phyloP scores from a whole-genome alignment of 2,329 filamentous ascomycete genomes.

The Fusarium falciforme region DNA sequence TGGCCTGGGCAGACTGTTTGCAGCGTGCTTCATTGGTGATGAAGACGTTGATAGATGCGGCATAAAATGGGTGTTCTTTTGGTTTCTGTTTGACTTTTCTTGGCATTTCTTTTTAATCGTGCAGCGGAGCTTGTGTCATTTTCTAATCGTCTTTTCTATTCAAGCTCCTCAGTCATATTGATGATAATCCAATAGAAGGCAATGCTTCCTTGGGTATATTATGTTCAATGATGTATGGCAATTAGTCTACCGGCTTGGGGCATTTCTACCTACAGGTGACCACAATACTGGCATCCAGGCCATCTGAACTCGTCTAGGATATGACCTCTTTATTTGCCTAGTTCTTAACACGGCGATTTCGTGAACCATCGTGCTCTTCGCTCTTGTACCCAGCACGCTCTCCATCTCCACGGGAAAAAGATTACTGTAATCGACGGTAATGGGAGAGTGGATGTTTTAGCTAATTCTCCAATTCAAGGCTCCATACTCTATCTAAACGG shows the following conservation, averaged over 20 bases:
- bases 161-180: background rate
- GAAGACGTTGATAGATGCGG: constrained; percentile 23
- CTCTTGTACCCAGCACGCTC: background rate
- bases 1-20: constrained; percentile 13
- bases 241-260: background rate
- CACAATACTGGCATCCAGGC: background rate
- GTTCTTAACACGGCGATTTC: background rate
- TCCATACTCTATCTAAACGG: background rate
- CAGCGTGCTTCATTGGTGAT: constrained; percentile 21
- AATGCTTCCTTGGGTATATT: background rate
- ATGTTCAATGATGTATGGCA: background rate
- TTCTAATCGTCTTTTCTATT: background rate
- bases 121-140: background rate
- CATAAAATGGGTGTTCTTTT: background rate
- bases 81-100: background rate
- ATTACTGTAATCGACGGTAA: background rate
- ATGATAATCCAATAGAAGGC: background rate
- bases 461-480: background rate
- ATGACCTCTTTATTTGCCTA: background rate
- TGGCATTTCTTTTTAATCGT: background rate
- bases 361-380: background rate
- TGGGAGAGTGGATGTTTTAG: background rate
- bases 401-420: background rate
- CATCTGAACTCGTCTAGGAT: background rate
- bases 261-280: background rate